Evolutionary conservation across 2,329 filamentous ascomycete genomes (phyloP).

Genomic region (Blastomyces gilchristii): DNA sequence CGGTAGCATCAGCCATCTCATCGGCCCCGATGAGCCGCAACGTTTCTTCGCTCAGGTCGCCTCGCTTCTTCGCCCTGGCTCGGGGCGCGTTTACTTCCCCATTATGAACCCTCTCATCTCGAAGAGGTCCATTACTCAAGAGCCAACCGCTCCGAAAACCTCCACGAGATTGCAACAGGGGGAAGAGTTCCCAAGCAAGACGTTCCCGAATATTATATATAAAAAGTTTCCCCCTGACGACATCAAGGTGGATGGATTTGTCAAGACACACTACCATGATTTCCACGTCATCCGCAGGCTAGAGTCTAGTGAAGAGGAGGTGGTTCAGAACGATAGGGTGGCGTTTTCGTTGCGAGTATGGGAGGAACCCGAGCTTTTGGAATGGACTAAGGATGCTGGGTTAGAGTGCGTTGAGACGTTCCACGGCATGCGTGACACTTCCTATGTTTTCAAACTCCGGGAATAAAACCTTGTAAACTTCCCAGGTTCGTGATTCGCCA

Average conservation of each 20-base stretch:
- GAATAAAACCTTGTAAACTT: background rate
- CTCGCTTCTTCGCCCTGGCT: constrained; percentile 1
- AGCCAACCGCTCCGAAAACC: background rate
- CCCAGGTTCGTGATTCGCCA: background rate
- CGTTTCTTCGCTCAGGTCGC: background rate
- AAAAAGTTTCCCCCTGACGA: background rate
- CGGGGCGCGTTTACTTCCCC: background rate
- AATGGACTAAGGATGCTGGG: background rate
- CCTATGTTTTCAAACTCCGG: background rate
- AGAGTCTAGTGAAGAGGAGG: background rate
- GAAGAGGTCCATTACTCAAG: constrained; percentile 1
- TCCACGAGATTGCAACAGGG: background rate
- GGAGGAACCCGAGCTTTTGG: constrained; percentile 4
- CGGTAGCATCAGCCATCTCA: constrained; percentile 4
- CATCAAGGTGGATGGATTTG: background rate
- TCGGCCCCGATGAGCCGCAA: background rate
- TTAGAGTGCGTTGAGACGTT: constrained; percentile 1
- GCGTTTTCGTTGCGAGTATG: background rate
- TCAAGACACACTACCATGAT: constrained; percentile 1
- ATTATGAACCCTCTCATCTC: background rate
- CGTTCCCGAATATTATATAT: constrained; percentile 1
- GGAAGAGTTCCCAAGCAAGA: background rate
- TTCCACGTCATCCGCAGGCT: constrained; percentile 1
- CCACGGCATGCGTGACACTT: background rate
- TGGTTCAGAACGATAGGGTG: background rate